phyloP scores from a whole-genome alignment of 768 basidiomycete genomes.

The Leccinum subgranulosum region DNA sequence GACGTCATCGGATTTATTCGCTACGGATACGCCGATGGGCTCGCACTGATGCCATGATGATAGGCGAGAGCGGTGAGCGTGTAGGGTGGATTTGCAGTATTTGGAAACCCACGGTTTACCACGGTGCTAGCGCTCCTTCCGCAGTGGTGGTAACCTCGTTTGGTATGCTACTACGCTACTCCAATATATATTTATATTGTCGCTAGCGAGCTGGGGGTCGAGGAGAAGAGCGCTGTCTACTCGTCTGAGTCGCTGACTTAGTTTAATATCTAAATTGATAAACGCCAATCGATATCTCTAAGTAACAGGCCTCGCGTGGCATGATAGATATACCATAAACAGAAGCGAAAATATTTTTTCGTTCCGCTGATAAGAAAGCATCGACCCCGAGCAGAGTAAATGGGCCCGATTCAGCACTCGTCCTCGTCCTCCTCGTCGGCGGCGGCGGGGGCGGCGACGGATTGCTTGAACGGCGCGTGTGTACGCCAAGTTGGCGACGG shows the following conservation, averaged over 20 bases:
- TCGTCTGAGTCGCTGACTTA: not conserved
- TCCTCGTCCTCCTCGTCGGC: slow-evolving; percentile 1
- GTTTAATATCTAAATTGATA: slow-evolving; percentile 4
- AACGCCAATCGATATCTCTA: slow-evolving; percentile 21
- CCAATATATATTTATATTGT: no score
- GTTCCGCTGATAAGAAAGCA: not conserved
- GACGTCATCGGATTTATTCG: slow-evolving; percentile 54
- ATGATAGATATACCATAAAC: slow-evolving; percentile 13
- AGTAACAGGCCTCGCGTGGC: slow-evolving; percentile 15
- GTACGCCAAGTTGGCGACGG: not conserved
- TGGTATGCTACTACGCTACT: slow-evolving; percentile 5
- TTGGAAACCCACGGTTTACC: slow-evolving; percentile 22
- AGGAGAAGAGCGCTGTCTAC: not conserved
- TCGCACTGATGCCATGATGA: slow-evolving; percentile 49
- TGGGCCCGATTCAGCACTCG: not conserved
- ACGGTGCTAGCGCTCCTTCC: slow-evolving; percentile 22
- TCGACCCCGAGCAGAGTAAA: slow-evolving; percentile 27
- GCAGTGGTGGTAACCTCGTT: slow-evolving; percentile 9
- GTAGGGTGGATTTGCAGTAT: slow-evolving; percentile 26
- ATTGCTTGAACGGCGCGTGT: not conserved
- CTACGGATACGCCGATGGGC: slow-evolving; percentile 52
- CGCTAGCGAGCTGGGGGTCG: not conserved
- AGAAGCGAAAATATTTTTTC: slow-evolving; percentile 23
- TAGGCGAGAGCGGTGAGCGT: slow-evolving; percentile 8
- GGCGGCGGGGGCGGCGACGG: slow-evolving; percentile 2